Conservation (phyloP, 352 stramenopile species). For the Thraustotheca clavata region DNA sequence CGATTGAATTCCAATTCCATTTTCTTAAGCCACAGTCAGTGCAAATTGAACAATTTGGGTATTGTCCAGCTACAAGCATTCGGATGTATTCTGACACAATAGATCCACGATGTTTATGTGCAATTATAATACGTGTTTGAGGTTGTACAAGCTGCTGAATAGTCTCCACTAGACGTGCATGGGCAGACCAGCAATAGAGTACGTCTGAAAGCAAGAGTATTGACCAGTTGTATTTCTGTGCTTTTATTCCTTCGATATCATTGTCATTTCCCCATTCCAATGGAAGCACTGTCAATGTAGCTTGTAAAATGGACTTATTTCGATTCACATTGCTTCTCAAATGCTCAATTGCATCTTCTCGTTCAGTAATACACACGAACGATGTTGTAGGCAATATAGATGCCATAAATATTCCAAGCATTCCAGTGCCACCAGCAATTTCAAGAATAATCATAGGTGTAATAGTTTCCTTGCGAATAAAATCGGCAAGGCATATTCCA, state of each 20-base stretch:
- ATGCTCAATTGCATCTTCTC: background rate
- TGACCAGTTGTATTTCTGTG: background rate
- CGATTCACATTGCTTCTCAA: too few relatives aligned
- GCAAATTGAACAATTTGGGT: background rate
- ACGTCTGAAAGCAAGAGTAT: slow-evolving; percentile 47
- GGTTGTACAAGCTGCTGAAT: slow-evolving; percentile 19
- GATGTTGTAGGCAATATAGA: background rate
- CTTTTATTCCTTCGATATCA: background rate
- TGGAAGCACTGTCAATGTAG: background rate
- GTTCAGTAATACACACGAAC: slow-evolving; percentile 9
- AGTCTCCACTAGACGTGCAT: slow-evolving; percentile 36
- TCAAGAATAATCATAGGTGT: background rate
- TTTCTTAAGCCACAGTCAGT: background rate
- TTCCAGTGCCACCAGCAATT: slow-evolving; percentile 1
- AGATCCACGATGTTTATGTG: slow-evolving; percentile 44
- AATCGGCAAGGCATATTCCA: slow-evolving; percentile 35
- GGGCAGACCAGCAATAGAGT: slow-evolving; percentile 49
- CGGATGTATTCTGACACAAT: slow-evolving; percentile 27
- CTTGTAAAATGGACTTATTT: too few relatives aligned
- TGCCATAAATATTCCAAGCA: slow-evolving; percentile 2
- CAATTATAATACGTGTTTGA: slow-evolving; percentile 27
- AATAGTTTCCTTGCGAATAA: background rate
- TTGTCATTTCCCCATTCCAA: background rate
- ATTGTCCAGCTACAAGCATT: slow-evolving; percentile 19
- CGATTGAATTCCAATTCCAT: background rate